A percentile compares a stretch with the other conserved stretches of the same genome.
These are phyloP conservation scores for Clarireedia paspali DNA, from an alignment of 2,329 filamentous ascomycete species.

Conservation along the genomic window DNA sequence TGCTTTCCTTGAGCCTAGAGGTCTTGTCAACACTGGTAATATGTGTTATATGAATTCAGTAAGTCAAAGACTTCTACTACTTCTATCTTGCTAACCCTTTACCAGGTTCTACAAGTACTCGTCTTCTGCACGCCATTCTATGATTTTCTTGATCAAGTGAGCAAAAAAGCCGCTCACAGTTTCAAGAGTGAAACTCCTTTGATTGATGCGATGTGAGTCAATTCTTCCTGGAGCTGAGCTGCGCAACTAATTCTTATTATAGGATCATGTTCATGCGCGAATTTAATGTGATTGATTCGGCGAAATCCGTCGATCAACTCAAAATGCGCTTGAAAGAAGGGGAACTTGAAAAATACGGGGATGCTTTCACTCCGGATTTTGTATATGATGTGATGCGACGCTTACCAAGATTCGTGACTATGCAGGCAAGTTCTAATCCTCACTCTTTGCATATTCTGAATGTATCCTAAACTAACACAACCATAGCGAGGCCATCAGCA, in stretches of 20 bases:
- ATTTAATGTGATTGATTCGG: slow-evolving; percentile 79
- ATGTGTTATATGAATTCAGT: slow-evolving; percentile 99
- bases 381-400: slow-evolving; percentile 89
- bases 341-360: slow-evolving; percentile 83
- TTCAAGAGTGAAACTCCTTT: slow-evolving; percentile 94
- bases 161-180: slow-evolving; percentile 75
- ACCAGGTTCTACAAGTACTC: slow-evolving; percentile 85
- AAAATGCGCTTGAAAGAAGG: slow-evolving; percentile 67
- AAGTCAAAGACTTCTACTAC: slow-evolving; percentile 33
- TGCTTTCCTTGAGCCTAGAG: slow-evolving; percentile 83
- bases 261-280: slow-evolving; percentile 96
- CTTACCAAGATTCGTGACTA: slow-evolving; percentile 80
- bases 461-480: slow-evolving; percentile 18
- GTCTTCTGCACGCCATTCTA: slow-evolving; percentile 93
- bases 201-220: slow-evolving; percentile 79
- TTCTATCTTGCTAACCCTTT: neutral
- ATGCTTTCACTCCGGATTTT: slow-evolving; percentile 87
- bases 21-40: slow-evolving; percentile 93
- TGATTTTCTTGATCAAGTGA: slow-evolving; percentile 81
- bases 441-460: neutral
- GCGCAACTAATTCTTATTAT: slow-evolving; percentile 5
- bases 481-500: slow-evolving; percentile 83
- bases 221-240: neutral
- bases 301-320: slow-evolving; percentile 64
- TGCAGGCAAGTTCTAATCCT: slow-evolving; percentile 61